A percentile compares a stretch with the other conserved stretches of the same genome.
Conservation (phyloP, 1,284 basidiomycete genomes). For the Boletus holoroseus region DNA sequence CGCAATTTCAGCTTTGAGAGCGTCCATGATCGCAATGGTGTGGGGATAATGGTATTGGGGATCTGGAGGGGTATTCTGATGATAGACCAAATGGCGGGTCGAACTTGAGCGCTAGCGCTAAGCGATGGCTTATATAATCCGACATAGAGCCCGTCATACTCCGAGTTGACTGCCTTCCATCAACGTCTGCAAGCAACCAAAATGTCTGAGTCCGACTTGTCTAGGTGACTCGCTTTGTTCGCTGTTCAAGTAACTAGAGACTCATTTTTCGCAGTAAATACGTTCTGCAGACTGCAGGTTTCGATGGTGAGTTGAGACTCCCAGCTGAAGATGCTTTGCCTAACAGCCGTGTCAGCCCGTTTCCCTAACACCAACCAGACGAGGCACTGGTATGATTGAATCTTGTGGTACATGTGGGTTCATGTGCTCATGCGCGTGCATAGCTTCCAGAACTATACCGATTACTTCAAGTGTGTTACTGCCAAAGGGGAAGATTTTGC, state of each 20-base stretch:
- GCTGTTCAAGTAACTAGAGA: background rate
- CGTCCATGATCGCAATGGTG: constrained; percentile 55
- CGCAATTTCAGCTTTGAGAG: constrained; percentile 83
- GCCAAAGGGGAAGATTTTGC: constrained; percentile 98
- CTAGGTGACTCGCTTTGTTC: constrained; percentile 41
- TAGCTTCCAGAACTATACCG: constrained; percentile 93
- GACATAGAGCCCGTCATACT: constrained; percentile 34
- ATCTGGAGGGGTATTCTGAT: background rate
- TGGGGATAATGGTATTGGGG: background rate
- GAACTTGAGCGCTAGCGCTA: background rate
- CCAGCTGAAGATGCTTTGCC: background rate
- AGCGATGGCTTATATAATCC: constrained; percentile 28
- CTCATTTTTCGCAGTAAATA: constrained; percentile 55
- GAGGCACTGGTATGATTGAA: constrained; percentile 72
- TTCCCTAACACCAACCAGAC: constrained; percentile 97
- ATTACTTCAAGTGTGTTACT: constrained; percentile 96
- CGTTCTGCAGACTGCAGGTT: constrained; percentile 79
- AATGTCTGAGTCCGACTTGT: constrained; percentile 60
- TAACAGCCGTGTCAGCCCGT: constrained; percentile 52
- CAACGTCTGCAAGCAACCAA: constrained; percentile 23
- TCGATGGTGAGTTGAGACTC: constrained; percentile 58
- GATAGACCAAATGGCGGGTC: background rate
- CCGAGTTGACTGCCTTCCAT: constrained; percentile 34
- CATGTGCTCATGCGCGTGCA: constrained; percentile 8
- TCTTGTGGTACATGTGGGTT: background rate